Conservation (phyloP, 73 alveolate genomes). For the Paramecium primaurelia region DNA sequence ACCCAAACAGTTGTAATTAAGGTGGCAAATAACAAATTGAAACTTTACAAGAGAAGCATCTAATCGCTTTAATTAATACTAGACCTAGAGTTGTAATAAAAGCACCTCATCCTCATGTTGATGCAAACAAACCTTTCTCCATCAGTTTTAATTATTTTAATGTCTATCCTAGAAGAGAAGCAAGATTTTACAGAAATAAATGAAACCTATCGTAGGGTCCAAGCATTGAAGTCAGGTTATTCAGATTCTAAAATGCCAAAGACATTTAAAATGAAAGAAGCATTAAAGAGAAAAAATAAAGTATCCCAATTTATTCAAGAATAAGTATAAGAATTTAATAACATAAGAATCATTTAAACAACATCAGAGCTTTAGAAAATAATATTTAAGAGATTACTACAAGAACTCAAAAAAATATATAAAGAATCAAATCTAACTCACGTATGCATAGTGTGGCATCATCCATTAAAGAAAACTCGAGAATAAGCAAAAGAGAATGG, state of each 20-base stretch:
- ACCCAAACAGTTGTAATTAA: background rate
- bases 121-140: background rate
- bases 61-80: background rate
- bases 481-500: background rate
- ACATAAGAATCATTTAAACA: background rate
- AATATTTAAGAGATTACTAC: background rate
- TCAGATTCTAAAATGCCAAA: background rate
- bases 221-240: background rate
- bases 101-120: constrained; percentile 40
- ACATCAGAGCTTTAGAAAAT: background rate
- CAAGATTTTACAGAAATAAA: background rate
- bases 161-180: background rate
- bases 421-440: background rate
- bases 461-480: constrained; percentile 25
- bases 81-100: background rate
- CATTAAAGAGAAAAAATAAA: background rate
- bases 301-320: background rate
- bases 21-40: constrained; percentile 22
- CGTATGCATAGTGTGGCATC: constrained; percentile 22
- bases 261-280: background rate
- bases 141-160: background rate
- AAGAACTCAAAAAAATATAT: background rate
- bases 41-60: background rate
- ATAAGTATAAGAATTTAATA: background rate
- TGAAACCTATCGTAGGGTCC: constrained; percentile 6